Percentiles rank a stretch among this genome's conserved stretches.
phyloP scores from a whole-genome alignment of 2,329 filamentous ascomycete genomes.

The Cryphonectria nitschkei region DNA sequence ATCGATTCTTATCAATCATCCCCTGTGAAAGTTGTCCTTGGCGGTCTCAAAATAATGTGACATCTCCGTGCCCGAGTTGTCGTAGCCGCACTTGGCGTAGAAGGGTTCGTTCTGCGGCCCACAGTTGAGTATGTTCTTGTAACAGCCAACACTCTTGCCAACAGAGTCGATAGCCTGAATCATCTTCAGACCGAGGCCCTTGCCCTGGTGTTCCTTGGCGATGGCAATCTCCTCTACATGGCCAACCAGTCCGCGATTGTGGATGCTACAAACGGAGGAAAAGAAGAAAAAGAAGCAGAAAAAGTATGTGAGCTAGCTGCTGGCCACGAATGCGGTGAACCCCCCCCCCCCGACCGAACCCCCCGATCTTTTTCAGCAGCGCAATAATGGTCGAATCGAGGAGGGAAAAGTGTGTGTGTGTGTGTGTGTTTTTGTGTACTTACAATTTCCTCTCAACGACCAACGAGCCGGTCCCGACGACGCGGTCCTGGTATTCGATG shows the following conservation, averaged over 20 bases:
- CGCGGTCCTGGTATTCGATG: constrained; percentile 63
- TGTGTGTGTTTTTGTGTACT: constrained; percentile 34
- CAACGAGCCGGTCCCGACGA: constrained; percentile 76
- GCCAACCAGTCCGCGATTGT: constrained; percentile 69
- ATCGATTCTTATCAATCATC: constrained; percentile 6
- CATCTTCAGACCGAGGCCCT: constrained; percentile 75
- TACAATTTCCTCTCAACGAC: constrained; percentile 81
- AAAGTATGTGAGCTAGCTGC: background rate
- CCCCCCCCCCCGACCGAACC: background rate
- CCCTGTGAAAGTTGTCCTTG: constrained; percentile 25
- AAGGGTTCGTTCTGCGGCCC: constrained; percentile 78
- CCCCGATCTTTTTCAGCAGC: background rate
- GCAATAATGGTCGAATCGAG: too few relatives aligned
- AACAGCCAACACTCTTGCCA: constrained; percentile 74
- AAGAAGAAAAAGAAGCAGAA: background rate
- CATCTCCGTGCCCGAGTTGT: constrained; percentile 29
- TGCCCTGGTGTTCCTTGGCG: constrained; percentile 76
- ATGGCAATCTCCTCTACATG: constrained; percentile 88
- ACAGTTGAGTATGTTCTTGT: constrained; percentile 82
- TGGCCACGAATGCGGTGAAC: constrained; percentile 6
- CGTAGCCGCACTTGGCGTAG: constrained; percentile 52
- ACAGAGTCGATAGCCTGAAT: constrained; percentile 78
- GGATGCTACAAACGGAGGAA: constrained; percentile 53
- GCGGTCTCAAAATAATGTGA: constrained; percentile 28
- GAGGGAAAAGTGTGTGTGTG: too few relatives aligned